A percentile compares a stretch with the other conserved stretches of the same genome.
phyloP scores from a whole-genome alignment of 495 filamentous ascomycete species.

The Aspergillus sclerotiicarbonarius region DNA sequence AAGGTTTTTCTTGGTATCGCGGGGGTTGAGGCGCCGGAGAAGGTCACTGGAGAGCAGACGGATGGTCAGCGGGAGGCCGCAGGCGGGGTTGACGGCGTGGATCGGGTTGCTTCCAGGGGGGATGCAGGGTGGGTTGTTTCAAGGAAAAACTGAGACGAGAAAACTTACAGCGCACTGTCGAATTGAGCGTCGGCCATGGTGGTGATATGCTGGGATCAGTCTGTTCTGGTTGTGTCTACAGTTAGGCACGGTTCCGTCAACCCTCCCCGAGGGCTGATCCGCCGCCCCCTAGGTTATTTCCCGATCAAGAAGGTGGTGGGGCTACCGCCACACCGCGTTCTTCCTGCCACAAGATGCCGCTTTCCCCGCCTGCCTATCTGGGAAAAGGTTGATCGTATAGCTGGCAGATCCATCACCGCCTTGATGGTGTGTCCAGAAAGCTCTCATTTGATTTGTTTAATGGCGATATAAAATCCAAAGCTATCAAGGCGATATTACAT shows the following conservation, averaged over 20 bases:
- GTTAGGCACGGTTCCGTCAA: too few relatives aligned
- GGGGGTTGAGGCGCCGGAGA: conserved; percentile 94
- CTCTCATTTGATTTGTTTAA: too few relatives aligned
- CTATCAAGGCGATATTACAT: too few relatives aligned
- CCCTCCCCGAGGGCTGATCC: background rate
- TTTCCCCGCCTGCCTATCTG: too few relatives aligned
- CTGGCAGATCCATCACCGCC: too few relatives aligned
- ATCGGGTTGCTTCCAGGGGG: conserved; percentile 5
- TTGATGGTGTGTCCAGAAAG: too few relatives aligned
- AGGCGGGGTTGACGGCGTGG: conserved; percentile 21
- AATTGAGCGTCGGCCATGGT: conserved; percentile 57
- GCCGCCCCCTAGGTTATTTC: conserved; percentile 23
- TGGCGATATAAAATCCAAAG: too few relatives aligned
- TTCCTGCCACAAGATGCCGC: too few relatives aligned
- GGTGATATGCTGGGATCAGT: conserved; percentile 11
- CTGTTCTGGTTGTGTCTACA: conserved; percentile 26
- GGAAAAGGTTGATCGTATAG: too few relatives aligned
- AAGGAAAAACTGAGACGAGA: background rate
- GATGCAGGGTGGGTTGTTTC: background rate
- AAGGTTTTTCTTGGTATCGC: conserved; percentile 82
- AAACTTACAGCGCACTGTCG: conserved; percentile 61
- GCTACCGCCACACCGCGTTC: too few relatives aligned
- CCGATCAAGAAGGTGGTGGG: background rate
- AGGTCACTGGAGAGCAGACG: conserved; percentile 67
- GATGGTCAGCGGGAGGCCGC: conserved; percentile 34